Percentiles rank a stretch among this genome's conserved stretches.
These are phyloP conservation scores for Solanum etuberosum DNA, from an alignment of 257 asterid genomes.

Conservation along the genomic window DNA sequence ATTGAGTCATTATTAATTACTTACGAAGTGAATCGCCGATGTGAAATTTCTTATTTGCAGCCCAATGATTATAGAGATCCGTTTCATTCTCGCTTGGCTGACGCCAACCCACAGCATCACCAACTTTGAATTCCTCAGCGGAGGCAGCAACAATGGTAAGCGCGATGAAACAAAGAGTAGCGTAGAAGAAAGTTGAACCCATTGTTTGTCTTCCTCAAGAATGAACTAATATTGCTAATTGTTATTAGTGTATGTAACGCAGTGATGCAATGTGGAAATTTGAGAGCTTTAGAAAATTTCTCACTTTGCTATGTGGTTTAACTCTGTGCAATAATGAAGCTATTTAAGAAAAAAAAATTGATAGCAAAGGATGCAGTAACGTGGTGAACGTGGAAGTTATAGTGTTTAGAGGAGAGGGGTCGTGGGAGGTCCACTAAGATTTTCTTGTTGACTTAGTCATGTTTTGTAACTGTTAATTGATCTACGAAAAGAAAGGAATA, in stretches of 20 bases:
- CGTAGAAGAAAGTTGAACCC: conserved; percentile 5
- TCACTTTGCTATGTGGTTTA: neutral
- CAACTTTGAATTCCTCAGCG: conserved; percentile 59
- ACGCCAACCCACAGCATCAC: conserved; percentile 50
- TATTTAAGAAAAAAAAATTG: neutral
- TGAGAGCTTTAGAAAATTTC: neutral
- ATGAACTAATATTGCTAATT: neutral
- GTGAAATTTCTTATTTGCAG: conserved; percentile 31
- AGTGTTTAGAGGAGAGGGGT: neutral
- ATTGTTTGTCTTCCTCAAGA: neutral
- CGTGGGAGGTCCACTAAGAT: neutral
- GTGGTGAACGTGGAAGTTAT: conserved; percentile 30
- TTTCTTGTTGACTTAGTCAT: conserved; percentile 6
- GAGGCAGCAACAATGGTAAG: conserved; percentile 10
- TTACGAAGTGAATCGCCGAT: conserved; percentile 63
- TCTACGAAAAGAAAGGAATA: neutral
- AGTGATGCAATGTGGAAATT: neutral
- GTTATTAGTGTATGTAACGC: neutral
- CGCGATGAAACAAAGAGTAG: conserved; percentile 1
- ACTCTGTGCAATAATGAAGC: neutral
- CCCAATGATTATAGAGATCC: conserved; percentile 44
- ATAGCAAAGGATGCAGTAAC: neutral
- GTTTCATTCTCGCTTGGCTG: conserved; percentile 31
- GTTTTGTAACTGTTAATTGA: neutral
- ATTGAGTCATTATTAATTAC: neutral